Conservation (phyloP, 225 moss, liverwort and hornwort genomes). For the Rhytidiadelphus loreus region DNA sequence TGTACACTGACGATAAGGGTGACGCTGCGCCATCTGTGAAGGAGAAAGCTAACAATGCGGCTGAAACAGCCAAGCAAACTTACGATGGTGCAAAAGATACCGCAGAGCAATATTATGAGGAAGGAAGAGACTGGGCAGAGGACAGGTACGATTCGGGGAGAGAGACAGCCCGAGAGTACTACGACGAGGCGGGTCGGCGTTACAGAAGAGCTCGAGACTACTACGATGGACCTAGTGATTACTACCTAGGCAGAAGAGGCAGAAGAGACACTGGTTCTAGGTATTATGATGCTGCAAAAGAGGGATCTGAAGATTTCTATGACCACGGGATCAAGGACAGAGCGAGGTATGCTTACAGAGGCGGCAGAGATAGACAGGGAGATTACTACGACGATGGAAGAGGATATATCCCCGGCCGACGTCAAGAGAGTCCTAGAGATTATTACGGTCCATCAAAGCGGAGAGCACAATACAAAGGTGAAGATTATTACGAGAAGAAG, state of each 20-base stretch:
- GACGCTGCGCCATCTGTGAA: background rate
- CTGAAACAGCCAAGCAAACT: background rate
- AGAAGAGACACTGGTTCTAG: conserved; percentile 2
- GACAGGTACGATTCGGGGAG: conserved; percentile 2
- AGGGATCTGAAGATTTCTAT: conserved; percentile 5
- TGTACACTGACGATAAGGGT: background rate
- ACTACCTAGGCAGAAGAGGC: conserved; percentile 2
- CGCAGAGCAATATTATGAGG: conserved; percentile 1
- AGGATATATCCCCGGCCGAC: conserved; percentile 1
- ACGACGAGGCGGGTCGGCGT: conserved; percentile 36
- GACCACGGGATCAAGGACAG: conserved; percentile 12
- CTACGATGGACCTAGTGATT: conserved; percentile 1
- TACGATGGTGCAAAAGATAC: background rate
- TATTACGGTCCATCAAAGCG: conserved; percentile 2
- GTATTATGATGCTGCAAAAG: conserved; percentile 7
- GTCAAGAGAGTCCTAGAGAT: background rate
- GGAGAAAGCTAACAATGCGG: conserved; percentile 4
- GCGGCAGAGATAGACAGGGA: background rate
- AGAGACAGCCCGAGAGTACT: conserved; percentile 20
- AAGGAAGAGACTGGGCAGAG: conserved; percentile 2
- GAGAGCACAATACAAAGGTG: background rate
- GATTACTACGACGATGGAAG: conserved; percentile 16
- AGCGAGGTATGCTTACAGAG: background rate
- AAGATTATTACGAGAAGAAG: background rate
- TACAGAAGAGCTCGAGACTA: conserved; percentile 31